Conservation (phyloP, 176 grass and related monocot species). For the Cenchrus purpureus region DNA sequence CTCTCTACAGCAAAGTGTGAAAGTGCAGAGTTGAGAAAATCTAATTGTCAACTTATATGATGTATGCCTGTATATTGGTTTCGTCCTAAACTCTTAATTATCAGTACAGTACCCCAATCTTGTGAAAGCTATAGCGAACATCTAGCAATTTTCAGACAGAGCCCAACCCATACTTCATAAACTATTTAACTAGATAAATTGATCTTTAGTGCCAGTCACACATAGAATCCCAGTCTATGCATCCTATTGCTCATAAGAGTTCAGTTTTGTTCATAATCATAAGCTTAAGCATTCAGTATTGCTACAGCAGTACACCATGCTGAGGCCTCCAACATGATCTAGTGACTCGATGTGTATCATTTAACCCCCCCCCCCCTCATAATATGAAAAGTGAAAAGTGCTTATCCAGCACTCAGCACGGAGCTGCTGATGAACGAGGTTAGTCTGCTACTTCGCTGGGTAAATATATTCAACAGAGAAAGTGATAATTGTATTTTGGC, state of each 20-base stretch:
- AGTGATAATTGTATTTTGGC: conserved; percentile 7
- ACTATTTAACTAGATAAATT: background rate
- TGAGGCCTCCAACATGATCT: conserved; percentile 3
- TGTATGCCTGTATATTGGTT: too few relatives aligned
- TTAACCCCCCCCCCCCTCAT: background rate
- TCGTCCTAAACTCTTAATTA: background rate
- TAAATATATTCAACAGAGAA: conserved; percentile 1
- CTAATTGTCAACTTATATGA: background rate
- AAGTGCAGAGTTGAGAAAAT: conserved; percentile 3
- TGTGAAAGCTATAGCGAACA: background rate
- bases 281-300: background rate
- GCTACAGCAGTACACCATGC: background rate
- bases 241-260: background rate
- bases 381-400: conserved; percentile 12
- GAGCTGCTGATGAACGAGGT: background rate
- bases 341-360: background rate
- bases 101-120: background rate
- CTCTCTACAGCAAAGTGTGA: background rate
- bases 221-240: conserved; percentile 1
- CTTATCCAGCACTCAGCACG: conserved; percentile 6
- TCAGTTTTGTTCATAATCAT: background rate
- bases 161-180: background rate
- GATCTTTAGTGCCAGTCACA: background rate
- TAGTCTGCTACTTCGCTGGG: background rate
- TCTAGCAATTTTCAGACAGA: background rate